These are phyloP conservation scores for Pouteria campechiana DNA, from an alignment of 179 eudicot species.

Conservation along the genomic window DNA sequence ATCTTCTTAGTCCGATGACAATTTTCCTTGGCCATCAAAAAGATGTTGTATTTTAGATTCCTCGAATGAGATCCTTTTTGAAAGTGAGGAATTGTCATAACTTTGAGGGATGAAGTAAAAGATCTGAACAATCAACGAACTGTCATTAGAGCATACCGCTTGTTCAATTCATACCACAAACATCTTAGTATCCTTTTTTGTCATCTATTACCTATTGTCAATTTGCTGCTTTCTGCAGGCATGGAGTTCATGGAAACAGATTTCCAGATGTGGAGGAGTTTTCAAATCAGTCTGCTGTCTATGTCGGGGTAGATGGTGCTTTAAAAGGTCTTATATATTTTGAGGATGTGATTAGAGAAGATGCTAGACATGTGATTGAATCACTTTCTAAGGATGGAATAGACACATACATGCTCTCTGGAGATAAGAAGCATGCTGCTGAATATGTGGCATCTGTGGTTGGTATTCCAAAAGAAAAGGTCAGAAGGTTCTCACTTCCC, in stretches of 20 bases:
- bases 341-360: constrained; percentile 95
- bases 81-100: too few relatives aligned
- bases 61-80: too few relatives aligned
- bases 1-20: too few relatives aligned
- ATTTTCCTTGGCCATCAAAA: too few relatives aligned
- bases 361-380: constrained; percentile 71
- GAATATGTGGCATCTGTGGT: constrained; percentile 87
- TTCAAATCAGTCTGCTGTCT: constrained; percentile 76
- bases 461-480: constrained; percentile 76
- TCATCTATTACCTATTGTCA: neutral
- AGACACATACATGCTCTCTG: constrained; percentile 75
- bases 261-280: constrained; percentile 61
- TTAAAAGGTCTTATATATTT: constrained; percentile 79
- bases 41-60: too few relatives aligned
- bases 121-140: too few relatives aligned
- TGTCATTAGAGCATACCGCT: too few relatives aligned
- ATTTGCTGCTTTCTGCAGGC: constrained; percentile 20
- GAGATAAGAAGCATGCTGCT: constrained; percentile 80
- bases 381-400: constrained; percentile 60
- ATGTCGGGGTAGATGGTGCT: constrained; percentile 75
- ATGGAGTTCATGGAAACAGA: constrained; percentile 44
- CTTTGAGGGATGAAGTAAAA: too few relatives aligned
- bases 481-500: too few relatives aligned
- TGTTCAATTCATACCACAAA: too few relatives aligned
- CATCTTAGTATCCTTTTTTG: neutral